A percentile compares a stretch with the other conserved stretches of the same genome.
Evolutionary conservation across 2,329 filamentous ascomycete genomes (phyloP).

Genomic region (Penicillium sp.): DNA sequence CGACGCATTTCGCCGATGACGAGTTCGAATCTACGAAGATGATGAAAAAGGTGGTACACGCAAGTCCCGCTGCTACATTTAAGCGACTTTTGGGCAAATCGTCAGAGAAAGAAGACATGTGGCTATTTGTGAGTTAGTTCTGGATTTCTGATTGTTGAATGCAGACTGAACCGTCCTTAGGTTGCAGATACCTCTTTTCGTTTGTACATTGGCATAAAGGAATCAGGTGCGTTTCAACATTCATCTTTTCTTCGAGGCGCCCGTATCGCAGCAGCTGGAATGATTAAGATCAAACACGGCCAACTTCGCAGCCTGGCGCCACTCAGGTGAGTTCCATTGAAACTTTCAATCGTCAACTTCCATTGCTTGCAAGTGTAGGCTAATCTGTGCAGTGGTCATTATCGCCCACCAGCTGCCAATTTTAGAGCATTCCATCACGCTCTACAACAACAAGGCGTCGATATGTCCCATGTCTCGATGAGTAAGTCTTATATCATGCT

Average conservation of each 20-base stretch:
- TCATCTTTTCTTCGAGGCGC: slow-evolving; percentile 83
- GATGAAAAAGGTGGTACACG: slow-evolving; percentile 60
- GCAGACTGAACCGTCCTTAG: slow-evolving; percentile 6
- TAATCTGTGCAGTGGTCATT: slow-evolving; percentile 67
- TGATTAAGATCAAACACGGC: slow-evolving; percentile 82
- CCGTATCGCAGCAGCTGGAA: slow-evolving; percentile 75
- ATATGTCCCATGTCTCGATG: slow-evolving; percentile 75
- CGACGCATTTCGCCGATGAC: slow-evolving; percentile 63
- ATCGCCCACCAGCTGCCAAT: slow-evolving; percentile 77
- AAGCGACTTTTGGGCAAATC: slow-evolving; percentile 71
- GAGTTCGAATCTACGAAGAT: slow-evolving; percentile 61
- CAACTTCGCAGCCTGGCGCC: slow-evolving; percentile 70
- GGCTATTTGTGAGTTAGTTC: slow-evolving; percentile 69
- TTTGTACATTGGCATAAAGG: slow-evolving; percentile 86
- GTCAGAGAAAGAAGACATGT: slow-evolving; percentile 79
- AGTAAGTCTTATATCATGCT: slow-evolving; percentile 79
- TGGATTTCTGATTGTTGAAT: neutral
- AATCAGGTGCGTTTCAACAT: slow-evolving; percentile 84
- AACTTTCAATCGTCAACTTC: neutral
- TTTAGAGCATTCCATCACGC: slow-evolving; percentile 77
- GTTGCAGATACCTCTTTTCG: slow-evolving; percentile 70
- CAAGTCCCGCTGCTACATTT: slow-evolving; percentile 69
- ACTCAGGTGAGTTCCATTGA: slow-evolving; percentile 33
- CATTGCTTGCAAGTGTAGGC: neutral
- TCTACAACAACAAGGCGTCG: slow-evolving; percentile 69